phyloP scores from a whole-genome alignment of 352 stramenopile species.

The Globisporangium polare region DNA sequence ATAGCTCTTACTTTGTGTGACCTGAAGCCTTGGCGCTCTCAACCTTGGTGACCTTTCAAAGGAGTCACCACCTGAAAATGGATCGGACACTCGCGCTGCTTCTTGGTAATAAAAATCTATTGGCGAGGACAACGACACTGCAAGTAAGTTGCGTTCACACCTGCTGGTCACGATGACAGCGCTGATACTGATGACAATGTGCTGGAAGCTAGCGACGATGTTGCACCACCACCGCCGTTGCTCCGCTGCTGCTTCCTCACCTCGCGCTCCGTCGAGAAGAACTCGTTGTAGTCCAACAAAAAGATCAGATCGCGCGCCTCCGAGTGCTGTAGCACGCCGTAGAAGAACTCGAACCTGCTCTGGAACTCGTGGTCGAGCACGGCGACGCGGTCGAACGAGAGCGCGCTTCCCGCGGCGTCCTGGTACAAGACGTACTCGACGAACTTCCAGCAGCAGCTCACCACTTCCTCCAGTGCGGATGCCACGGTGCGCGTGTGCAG shows the following conservation, averaged over 20 bases:
- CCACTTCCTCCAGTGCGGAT: slow-evolving; percentile 52
- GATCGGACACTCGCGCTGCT: no score
- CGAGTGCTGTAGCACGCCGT: slow-evolving; percentile 54
- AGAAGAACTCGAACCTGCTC: slow-evolving; percentile 55
- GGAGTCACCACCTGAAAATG: no score
- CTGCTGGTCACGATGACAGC: neutral
- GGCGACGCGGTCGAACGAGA: slow-evolving; percentile 30
- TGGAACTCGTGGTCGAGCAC: slow-evolving; percentile 53
- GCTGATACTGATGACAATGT: neutral
- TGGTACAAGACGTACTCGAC: slow-evolving; percentile 58
- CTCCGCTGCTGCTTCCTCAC: slow-evolving; percentile 20
- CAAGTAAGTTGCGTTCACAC: no score
- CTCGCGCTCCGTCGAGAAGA: slow-evolving; percentile 46
- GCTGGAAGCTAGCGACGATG: neutral
- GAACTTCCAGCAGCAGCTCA: slow-evolving; percentile 68
- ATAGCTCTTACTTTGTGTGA: neutral
- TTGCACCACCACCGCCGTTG: neutral
- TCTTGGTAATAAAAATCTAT: no score
- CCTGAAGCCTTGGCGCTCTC: no score
- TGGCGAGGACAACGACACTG: no score
- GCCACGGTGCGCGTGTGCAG: slow-evolving; percentile 62
- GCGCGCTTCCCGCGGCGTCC: slow-evolving; percentile 13
- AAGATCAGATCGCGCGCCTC: slow-evolving; percentile 68
- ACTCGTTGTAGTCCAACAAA: slow-evolving; percentile 69
- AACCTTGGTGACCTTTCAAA: no score